Percentiles rank a stretch among this genome's conserved stretches.
Evolutionary conservation across 768 basidiomycete species (phyloP).

Genomic region (Calvatia gigantea): DNA sequence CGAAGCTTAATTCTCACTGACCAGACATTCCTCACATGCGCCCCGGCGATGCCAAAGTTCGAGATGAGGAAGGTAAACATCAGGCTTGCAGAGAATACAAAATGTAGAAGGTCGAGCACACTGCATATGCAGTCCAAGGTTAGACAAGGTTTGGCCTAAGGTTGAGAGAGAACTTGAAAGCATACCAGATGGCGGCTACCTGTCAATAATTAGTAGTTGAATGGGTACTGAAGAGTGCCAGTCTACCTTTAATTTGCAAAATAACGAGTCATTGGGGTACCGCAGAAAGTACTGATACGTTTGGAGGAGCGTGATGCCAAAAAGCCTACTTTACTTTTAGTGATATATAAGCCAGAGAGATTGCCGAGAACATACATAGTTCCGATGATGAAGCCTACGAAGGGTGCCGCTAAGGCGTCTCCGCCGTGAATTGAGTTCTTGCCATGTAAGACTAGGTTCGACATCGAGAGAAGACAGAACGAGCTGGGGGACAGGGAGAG

Average conservation of each 20-base stretch:
- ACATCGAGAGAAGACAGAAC: too few relatives aligned
- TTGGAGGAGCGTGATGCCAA: slow-evolving; percentile 4
- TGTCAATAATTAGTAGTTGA: background rate
- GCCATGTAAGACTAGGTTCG: too few relatives aligned
- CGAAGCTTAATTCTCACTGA: background rate
- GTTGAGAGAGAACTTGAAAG: background rate
- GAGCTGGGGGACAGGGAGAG: too few relatives aligned
- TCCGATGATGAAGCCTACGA: background rate
- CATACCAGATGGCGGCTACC: slow-evolving; percentile 5
- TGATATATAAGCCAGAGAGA: background rate
- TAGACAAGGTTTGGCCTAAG: background rate
- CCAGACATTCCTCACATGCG: background rate
- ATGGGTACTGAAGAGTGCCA: background rate
- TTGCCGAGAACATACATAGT: background rate
- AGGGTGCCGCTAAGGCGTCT: background rate
- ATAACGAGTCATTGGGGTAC: background rate
- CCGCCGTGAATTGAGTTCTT: background rate
- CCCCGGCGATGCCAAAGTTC: background rate
- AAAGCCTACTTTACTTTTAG: background rate
- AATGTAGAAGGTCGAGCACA: background rate
- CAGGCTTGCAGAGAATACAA: background rate
- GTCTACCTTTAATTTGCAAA: background rate
- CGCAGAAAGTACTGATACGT: background rate
- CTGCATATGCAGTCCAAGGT: background rate
- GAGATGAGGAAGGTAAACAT: slow-evolving; percentile 1